phyloP scores from a whole-genome alignment of 768 basidiomycete species.

The Termitomyces sp. region DNA sequence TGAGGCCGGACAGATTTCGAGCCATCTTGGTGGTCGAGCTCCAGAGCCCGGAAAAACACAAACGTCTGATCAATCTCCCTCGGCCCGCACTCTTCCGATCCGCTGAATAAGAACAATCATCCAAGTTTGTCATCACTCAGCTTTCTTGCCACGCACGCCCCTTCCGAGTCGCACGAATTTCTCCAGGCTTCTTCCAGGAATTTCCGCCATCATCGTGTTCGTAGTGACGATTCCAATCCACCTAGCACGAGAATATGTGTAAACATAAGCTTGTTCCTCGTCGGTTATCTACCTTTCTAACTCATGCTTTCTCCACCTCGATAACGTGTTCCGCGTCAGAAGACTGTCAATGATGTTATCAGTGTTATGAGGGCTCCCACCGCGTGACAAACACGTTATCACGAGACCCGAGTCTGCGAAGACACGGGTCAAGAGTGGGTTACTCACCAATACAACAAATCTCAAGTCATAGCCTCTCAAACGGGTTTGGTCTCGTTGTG shows the following conservation, averaged over 20 bases:
- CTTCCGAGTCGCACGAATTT: background rate
- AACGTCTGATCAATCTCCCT: background rate
- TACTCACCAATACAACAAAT: background rate
- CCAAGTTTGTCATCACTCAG: no score
- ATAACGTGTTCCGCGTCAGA: no score
- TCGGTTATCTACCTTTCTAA: no score
- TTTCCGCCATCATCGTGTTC: background rate
- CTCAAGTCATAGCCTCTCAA: background rate
- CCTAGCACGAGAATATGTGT: no score
- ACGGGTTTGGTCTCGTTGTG: background rate
- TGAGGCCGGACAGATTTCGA: slow-evolving; percentile 72
- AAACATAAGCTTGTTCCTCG: no score
- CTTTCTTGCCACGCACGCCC: background rate
- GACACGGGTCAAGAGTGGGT: background rate
- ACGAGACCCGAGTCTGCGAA: background rate
- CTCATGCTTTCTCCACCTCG: no score
- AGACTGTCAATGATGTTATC: no score
- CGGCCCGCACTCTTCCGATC: background rate
- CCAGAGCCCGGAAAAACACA: background rate
- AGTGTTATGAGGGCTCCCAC: no score
- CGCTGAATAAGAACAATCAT: no score
- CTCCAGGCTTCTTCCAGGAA: no score
- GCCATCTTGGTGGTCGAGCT: slow-evolving; percentile 35
- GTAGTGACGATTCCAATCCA: background rate
- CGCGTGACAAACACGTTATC: no score